phyloP scores from a whole-genome alignment of 129 eudicot genomes.

The Helianthus tuberosus region DNA sequence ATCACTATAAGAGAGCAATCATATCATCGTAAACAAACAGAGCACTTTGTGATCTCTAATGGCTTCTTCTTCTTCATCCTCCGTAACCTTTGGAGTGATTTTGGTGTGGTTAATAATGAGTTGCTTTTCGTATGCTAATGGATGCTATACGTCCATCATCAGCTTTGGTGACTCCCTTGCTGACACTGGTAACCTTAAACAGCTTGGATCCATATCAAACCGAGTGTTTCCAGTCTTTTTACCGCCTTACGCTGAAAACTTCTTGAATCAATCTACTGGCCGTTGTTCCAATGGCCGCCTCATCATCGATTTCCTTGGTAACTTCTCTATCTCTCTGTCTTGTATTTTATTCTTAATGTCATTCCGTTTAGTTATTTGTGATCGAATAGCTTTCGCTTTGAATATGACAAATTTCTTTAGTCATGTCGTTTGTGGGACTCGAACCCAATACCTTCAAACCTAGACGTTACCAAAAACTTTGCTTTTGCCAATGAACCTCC shows the following conservation, averaged over 20 bases:
- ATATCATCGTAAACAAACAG: background rate
- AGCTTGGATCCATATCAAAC: background rate
- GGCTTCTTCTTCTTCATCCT: background rate
- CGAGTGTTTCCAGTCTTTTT: background rate
- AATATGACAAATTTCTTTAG: no score
- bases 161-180: slow-evolving; percentile 36
- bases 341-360: no score
- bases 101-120: background rate
- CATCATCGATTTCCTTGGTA: slow-evolving; percentile 33
- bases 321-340: background rate
- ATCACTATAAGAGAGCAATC: background rate
- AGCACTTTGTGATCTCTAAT: background rate
- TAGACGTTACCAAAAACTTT: no score
- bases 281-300: slow-evolving; percentile 37
- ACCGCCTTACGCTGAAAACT: slow-evolving; percentile 22
- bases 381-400: no score
- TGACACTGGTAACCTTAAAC: slow-evolving; percentile 32
- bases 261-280: slow-evolving; percentile 24
- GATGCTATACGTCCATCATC: slow-evolving; percentile 28
- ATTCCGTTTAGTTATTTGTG: background rate
- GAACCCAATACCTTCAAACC: no score
- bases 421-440: no score
- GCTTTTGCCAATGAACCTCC: no score
- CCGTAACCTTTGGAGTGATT: background rate
- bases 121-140: background rate